Evolutionary conservation across 2,329 filamentous ascomycete species (phyloP).

Genomic region (Beauveria varroae): DNA sequence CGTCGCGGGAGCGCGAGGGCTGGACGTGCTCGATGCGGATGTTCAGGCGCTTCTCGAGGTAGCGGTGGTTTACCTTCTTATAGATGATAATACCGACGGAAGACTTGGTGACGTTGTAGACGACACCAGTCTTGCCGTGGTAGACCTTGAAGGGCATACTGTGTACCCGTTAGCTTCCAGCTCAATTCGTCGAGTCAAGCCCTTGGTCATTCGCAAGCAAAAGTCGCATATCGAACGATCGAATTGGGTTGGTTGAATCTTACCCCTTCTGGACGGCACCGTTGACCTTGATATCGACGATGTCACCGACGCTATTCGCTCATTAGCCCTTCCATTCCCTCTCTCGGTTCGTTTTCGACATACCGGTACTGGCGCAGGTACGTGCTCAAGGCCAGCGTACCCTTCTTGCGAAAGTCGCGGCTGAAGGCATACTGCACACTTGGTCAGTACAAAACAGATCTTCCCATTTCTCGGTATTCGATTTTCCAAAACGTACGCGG

Average conservation of each 20-base stretch:
- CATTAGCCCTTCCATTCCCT: constrained; percentile 12
- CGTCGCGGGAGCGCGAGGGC: constrained; percentile 90
- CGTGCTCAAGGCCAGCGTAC: constrained; percentile 85
- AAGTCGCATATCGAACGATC: not conserved
- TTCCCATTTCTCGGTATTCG: not conserved
- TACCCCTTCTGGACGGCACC: constrained; percentile 97
- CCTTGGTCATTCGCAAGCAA: not conserved
- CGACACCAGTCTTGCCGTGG: constrained; percentile 96
- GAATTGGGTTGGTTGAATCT: constrained; percentile 28
- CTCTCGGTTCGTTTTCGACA: constrained; percentile 16
- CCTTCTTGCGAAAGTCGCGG: constrained; percentile 90
- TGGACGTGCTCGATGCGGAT: constrained; percentile 95
- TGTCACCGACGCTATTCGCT: constrained; percentile 75
- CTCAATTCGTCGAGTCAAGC: not conserved
- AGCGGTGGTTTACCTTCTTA: constrained; percentile 99
- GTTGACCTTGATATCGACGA: constrained; percentile 98
- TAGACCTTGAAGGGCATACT: constrained; percentile 99
- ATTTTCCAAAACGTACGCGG: constrained; percentile 52
- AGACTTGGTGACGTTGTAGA: constrained; percentile 99
- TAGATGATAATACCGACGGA: constrained; percentile 98
- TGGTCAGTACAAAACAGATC: constrained; percentile 22
- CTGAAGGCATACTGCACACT: constrained; percentile 74
- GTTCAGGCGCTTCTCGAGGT: constrained; percentile 99
- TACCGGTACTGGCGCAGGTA: constrained; percentile 92
- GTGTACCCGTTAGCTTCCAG: constrained; percentile 29